phyloP scores from a whole-genome alignment of 352 stramenopile genomes.

The Globisporangium abappressorium region DNA sequence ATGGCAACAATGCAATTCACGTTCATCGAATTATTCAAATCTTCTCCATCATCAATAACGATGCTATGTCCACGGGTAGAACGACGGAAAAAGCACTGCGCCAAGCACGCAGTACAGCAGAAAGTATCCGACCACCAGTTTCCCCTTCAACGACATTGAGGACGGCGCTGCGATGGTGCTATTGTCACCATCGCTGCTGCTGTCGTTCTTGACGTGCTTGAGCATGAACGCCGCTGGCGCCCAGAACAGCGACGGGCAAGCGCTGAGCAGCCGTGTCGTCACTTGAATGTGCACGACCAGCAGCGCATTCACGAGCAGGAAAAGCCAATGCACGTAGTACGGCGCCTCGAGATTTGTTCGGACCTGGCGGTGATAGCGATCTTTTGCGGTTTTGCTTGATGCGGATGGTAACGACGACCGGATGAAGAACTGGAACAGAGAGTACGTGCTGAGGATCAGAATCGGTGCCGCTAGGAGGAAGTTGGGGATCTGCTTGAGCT shows the following conservation, averaged over 20 bases:
- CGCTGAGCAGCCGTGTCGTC: conserved; percentile 71
- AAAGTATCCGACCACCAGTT: conserved; percentile 59
- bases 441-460: conserved; percentile 59
- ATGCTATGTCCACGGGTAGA: conserved; percentile 80
- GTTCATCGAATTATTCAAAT: too few species aligned
- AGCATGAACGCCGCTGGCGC: conserved; percentile 36
- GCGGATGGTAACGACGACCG: conserved; percentile 14
- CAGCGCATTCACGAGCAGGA: conserved; percentile 74
- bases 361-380: neutral
- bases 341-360: conserved; percentile 20
- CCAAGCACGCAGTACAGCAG: conserved; percentile 69
- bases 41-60: neutral
- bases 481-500: conserved; percentile 93
- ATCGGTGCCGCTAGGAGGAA: conserved; percentile 91
- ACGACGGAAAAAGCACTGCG: conserved; percentile 65
- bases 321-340: conserved; percentile 74
- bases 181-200: neutral
- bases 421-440: conserved; percentile 56
- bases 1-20: too few species aligned
- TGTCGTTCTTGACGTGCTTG: neutral
- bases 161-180: neutral
- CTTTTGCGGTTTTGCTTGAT: neutral
- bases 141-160: conserved; percentile 22
- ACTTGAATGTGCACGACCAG: conserved; percentile 86
- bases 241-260: conserved; percentile 83